Base-by-base conservation (phyloP, 768 basidiomycete genomes). In the Rhizopogon sp. region DNA sequence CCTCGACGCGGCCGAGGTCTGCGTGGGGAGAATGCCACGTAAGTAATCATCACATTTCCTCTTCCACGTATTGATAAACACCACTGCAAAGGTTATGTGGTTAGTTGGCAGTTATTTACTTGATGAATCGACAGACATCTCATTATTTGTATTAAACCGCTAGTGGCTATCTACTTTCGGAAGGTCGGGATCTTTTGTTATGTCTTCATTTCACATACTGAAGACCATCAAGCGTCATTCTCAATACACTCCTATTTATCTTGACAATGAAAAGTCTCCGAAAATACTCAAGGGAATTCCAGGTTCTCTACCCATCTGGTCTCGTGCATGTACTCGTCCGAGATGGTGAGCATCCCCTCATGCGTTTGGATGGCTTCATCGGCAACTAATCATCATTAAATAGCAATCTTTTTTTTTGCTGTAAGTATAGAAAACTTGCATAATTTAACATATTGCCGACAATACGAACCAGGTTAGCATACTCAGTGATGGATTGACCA, bases 221-320 rank as follows among this genome's bases (percentile, higher is more conserved):
- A 49, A 25, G 9, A 10, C 1, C 9, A 10, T 16, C 47, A 37
- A 57, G 56, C 22, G 20, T 55, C 20, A 17, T 55, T 10, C 45
- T 57, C 6, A 46, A 55, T 37, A 40, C 37, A 14, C 11, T 35
- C 2, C 28, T 57, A 13, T 57, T 57, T 29, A 29, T 41, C n/a
- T 29, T 55, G 31, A 57, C 55, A 2, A 57, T 57, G 56, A 25
- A 39, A 42, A 55, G 54, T 43, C 54, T 57, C n/a, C 41, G 41
- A 11, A 49, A 16, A 50, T 47, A 57, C 35, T 50, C 54, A 4
- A 29, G 35, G 25, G 39, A 42, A 10, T 42, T 39, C 14, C 13
- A 10, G 14, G 22, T 10, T 10, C 54, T 43, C 8, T 55, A 55
- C 41, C 47, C 41, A 1, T 57, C 56, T 25, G 3, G 6, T 33